Evolutionary conservation across 495 filamentous ascomycete species (phyloP), one percentile per base, ranked within the genome.

Genomic region (Trichoderma parareesei): DNA sequence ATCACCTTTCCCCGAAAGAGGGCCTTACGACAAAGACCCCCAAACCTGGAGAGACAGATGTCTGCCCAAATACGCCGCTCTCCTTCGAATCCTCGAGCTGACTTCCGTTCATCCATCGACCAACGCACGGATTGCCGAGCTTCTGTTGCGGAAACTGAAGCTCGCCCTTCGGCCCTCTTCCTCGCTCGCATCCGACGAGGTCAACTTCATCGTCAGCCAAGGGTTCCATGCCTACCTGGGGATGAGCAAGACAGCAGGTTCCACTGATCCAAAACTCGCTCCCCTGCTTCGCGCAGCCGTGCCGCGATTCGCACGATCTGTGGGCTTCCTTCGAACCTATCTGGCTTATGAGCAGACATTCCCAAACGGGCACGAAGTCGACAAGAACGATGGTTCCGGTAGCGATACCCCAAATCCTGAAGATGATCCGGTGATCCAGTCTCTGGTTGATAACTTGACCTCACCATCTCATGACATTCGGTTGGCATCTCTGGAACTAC

Each of bases 381-480:
- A 69, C 73, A 38, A 64, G 42, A n/a, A 38, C 6, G 61, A 63
- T 37, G 42, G 13, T 10, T 37, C 61, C 14, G 33, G 61, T 5
- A 63, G n/a, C n/a, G 61, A 63, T 38, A 10, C 61, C 14, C 44
- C 38, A 33, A 27, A 3, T 20, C 44, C 77, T 10, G 72, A 81
- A 41, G 72, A 80, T 35, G 80, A 88, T 44, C 76, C 77, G 3
- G 80, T 95, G 59, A 75, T 84, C 13, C 76, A 82, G 38, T 83
- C 80, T 6, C 71, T 97, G 20, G 81, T 91, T 65, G 76, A 82
- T 27, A 93, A 91, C 64, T 82, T 98, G 16, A 83, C 85, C 2
- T 82, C 85, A 1, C 82, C 86, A 14, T 93, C 88, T 33, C 89
- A 92, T 68, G 78, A 83, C 35, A 74, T 94, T 20, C 81, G 94